Conservation (phyloP, 2,329 filamentous ascomycete species). For the Aspergillus vadensis region DNA sequence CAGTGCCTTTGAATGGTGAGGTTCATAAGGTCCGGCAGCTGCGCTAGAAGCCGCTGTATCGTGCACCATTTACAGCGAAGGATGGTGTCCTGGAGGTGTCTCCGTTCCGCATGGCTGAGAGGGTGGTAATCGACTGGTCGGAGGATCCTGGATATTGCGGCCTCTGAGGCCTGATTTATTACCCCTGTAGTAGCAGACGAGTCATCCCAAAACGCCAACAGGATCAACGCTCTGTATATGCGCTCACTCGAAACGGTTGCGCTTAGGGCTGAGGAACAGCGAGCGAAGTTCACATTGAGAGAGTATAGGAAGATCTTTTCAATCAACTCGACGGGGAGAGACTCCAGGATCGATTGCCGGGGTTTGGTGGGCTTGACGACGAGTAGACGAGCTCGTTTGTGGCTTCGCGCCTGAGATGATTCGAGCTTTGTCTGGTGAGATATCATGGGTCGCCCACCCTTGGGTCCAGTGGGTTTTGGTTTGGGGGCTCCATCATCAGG, state of each 20-base stretch:
- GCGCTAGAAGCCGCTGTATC: conserved; percentile 32
- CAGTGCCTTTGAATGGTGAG: conserved; percentile 39
- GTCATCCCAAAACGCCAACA: conserved; percentile 45
- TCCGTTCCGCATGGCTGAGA: conserved; percentile 30
- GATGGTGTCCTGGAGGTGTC: conserved; percentile 38
- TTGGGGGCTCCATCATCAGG: conserved; percentile 9
- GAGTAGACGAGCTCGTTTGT: conserved; percentile 19
- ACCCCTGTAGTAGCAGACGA: neutral
- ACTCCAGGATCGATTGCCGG: conserved; percentile 43
- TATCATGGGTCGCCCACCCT: conserved; percentile 20
- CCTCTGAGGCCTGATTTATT: neutral
- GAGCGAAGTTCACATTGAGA: conserved; percentile 48
- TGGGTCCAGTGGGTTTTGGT: conserved; percentile 18
- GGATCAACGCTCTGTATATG: conserved; percentile 44
- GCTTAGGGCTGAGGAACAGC: conserved; percentile 45
- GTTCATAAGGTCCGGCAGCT: conserved; percentile 38
- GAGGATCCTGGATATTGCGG: conserved; percentile 34
- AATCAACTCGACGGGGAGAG: conserved; percentile 54
- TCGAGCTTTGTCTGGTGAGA: conserved; percentile 10
- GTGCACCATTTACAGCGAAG: conserved; percentile 46
- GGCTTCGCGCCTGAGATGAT: conserved; percentile 15
- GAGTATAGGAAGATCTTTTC: conserved; percentile 55
- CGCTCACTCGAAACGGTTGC: conserved; percentile 43
- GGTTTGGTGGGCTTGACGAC: conserved; percentile 9
- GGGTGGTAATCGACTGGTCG: conserved; percentile 38